phyloP scores from a whole-genome alignment of 371 early-diverging fungal species.

The Apophysomyces ossiformis region DNA sequence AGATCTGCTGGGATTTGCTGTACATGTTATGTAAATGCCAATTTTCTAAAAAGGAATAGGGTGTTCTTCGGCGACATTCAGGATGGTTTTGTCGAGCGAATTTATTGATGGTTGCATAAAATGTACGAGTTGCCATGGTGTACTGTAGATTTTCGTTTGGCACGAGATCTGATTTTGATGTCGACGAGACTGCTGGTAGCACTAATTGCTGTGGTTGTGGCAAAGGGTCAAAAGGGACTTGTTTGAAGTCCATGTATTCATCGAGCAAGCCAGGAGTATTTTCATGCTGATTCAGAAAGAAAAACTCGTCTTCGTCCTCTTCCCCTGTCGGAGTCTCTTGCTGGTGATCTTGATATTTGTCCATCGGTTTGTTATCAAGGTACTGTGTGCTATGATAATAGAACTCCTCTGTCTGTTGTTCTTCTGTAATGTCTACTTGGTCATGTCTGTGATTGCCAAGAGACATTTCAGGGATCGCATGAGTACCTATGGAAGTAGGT shows the following conservation, averaged over 20 bases:
- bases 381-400: neutral
- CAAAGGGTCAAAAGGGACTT: neutral
- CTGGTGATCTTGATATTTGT: neutral
- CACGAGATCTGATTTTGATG: constrained; percentile 8
- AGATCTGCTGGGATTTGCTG: constrained; percentile 52
- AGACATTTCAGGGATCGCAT: constrained; percentile 8
- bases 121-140: constrained; percentile 46
- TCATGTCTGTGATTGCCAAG: constrained; percentile 4
- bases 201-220: constrained; percentile 3
- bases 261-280: constrained; percentile 26
- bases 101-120: constrained; percentile 52
- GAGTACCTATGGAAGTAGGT: constrained; percentile 3
- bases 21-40: constrained; percentile 54
- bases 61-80: constrained; percentile 27
- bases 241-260: constrained; percentile 18
- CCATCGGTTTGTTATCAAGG: constrained; percentile 1
- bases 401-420: neutral
- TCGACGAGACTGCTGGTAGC: constrained; percentile 6
- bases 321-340: neutral
- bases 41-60: constrained; percentile 46
- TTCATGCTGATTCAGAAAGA: constrained; percentile 34
- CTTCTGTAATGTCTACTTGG: neutral
- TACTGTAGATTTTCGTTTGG: constrained; percentile 19
- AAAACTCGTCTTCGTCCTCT: constrained; percentile 25
- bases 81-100: constrained; percentile 38